These are phyloP conservation scores for Vitis cinerea DNA, from an alignment of 164 flowering plant species.

Conservation along the genomic window DNA sequence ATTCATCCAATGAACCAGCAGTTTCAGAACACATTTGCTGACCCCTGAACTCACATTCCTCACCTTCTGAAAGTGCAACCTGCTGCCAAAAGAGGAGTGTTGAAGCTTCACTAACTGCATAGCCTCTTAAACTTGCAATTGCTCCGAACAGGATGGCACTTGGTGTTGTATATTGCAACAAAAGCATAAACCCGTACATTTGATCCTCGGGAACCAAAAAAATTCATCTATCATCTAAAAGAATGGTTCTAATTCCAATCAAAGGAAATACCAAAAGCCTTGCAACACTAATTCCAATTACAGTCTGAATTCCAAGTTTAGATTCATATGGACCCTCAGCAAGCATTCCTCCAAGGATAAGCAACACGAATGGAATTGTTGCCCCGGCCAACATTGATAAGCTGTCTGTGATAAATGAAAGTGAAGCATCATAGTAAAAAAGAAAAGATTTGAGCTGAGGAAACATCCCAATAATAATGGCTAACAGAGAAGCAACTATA, in stretches of 20 bases:
- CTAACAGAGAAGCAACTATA: constrained; percentile 56
- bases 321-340: constrained; percentile 70
- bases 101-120: constrained; percentile 71
- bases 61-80: not conserved
- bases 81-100: constrained; percentile 82
- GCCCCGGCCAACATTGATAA: constrained; percentile 59
- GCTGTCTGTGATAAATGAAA: constrained; percentile 58
- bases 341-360: constrained; percentile 77
- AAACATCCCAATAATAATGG: constrained; percentile 49
- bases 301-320: constrained; percentile 54
- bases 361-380: constrained; percentile 69
- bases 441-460: constrained; percentile 45
- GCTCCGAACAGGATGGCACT: constrained; percentile 75
- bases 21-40: too few species aligned
- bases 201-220: constrained; percentile 38
- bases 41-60: too few species aligned
- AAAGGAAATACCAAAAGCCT: constrained; percentile 48
- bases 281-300: constrained; percentile 55
- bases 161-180: constrained; percentile 68
- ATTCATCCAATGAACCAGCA: too few species aligned
- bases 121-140: constrained; percentile 70
- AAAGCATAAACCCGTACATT: constrained; percentile 57
- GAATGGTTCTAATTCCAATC: constrained; percentile 57
- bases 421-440: constrained; percentile 54
- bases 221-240: constrained; percentile 39